Evolutionary conservation across 306 rosid species (phyloP).

Genomic region (Sechiopsis laciniata): DNA sequence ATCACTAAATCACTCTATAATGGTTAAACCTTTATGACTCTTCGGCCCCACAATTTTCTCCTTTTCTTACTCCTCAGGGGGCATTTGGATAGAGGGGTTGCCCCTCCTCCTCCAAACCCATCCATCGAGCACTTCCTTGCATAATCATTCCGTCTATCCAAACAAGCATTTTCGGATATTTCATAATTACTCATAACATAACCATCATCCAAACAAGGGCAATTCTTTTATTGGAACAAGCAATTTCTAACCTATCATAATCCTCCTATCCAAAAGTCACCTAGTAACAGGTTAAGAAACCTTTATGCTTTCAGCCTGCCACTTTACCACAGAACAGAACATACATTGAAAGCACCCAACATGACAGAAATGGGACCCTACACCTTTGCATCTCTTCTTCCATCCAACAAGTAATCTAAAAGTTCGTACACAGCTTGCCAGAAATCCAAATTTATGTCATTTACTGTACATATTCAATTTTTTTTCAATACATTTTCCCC

Average conservation of each 20-base stretch:
- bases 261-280: background rate
- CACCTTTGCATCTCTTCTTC: background rate
- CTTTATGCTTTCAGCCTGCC: background rate
- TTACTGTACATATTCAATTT: background rate
- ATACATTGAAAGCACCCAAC: background rate
- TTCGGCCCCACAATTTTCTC: background rate
- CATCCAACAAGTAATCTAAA: constrained; percentile 6
- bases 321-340: background rate
- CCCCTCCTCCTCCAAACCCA: too few species aligned
- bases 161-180: too few species aligned
- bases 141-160: too few species aligned
- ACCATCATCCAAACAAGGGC: too few species aligned
- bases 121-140: too few species aligned
- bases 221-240: too few species aligned
- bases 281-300: background rate
- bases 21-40: background rate
- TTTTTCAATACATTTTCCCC: background rate
- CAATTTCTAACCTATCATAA: background rate
- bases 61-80: background rate
- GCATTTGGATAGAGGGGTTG: background rate
- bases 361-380: constrained; percentile 3
- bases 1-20: too few species aligned
- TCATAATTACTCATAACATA: too few species aligned
- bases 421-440: background rate
- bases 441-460: background rate